Evolutionary conservation across 345 rosid species (phyloP).

Genomic region (Physaria fendleri): DNA sequence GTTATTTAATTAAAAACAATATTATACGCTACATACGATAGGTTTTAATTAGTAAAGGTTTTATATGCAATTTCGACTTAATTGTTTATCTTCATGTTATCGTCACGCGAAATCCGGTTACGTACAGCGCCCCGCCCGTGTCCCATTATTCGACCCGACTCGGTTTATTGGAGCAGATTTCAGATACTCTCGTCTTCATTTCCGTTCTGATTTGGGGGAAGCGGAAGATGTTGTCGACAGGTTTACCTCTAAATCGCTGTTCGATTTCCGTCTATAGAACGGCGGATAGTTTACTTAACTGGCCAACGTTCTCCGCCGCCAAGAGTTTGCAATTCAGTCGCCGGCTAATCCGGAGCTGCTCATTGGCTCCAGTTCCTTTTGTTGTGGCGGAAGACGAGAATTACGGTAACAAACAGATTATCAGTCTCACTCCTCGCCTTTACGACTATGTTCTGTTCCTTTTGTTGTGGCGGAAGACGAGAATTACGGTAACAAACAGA

Average conservation of each 20-base stretch:
- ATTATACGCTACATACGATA: not conserved
- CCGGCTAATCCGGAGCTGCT: constrained; percentile 28
- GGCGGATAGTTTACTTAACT: not conserved
- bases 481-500: constrained; percentile 69
- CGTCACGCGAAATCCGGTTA: too few relatives aligned
- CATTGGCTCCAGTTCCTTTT: constrained; percentile 28
- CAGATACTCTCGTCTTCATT: not conserved
- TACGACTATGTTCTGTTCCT: constrained; percentile 68
- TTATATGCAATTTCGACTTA: constrained; percentile 2
- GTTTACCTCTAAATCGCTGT: constrained; percentile 23
- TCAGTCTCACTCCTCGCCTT: constrained; percentile 68
- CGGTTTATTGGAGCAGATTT: not conserved
- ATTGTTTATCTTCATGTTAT: too few relatives aligned
- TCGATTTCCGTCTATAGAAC: constrained; percentile 15
- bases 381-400: constrained; percentile 44
- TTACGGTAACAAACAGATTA: constrained; percentile 66
- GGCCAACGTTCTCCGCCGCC: constrained; percentile 7
- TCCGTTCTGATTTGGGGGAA: not conserved
- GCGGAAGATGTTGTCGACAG: constrained; percentile 22
- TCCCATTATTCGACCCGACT: constrained; percentile 10
- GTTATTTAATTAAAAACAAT: not conserved
- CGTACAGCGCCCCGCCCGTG: too few relatives aligned
- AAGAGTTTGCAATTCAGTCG: constrained; percentile 18
- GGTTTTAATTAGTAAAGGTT: not conserved
- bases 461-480: constrained; percentile 56